Base-by-base conservation (phyloP, 2,329 filamentous ascomycete species). In the Celoporthe dispersa region DNA sequence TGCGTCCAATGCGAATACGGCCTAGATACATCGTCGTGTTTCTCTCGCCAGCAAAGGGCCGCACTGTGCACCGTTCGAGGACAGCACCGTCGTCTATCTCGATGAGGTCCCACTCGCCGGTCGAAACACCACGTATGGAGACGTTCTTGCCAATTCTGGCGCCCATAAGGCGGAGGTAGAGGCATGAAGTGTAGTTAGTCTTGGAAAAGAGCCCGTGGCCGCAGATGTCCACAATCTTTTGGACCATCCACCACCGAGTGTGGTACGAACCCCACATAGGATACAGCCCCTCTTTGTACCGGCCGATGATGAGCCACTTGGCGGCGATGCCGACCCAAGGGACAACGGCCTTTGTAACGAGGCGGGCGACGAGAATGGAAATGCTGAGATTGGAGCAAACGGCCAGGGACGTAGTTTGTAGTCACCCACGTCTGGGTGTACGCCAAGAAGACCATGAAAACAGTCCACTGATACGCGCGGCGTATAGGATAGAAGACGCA, bases 221-320 rank as follows among this genome's bases (percentile, higher is more conserved):
- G 68, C 81, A 81, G 16, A 87, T 77, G 48, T 81, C 80, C 3
- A 85, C 78, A 28, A 83, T 82, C 77, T 88, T 88, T 74, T 88
- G 83, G 1, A 84, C 82, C 68, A 88, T 73, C 87, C 87, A 89
- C 87, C 87, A 89, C 11, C 85, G 80, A 0, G 85, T 88, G 75
- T 88, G 86, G 73, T 88, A 88, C 1, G 75, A 71, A 1, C 85
- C 86, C 87, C 87, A 89, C 86, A 89, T 89, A 1, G 87, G 86
- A 73, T 85, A 88, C 2, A 87, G 75, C 0, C 87, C 87, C 74
- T 86, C 81, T 48, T 78, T 80, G 74, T 87, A 84, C 1, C 82
- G 81, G 14, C 87, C 87, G 57, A 88, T 84, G 66, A 88, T 79
- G 7, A 84, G 60, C 87, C 86, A 88, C 75, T 88, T 88, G 64